Conservation (phyloP, 164 flowering plant genomes). For the Saururus chinensis region DNA sequence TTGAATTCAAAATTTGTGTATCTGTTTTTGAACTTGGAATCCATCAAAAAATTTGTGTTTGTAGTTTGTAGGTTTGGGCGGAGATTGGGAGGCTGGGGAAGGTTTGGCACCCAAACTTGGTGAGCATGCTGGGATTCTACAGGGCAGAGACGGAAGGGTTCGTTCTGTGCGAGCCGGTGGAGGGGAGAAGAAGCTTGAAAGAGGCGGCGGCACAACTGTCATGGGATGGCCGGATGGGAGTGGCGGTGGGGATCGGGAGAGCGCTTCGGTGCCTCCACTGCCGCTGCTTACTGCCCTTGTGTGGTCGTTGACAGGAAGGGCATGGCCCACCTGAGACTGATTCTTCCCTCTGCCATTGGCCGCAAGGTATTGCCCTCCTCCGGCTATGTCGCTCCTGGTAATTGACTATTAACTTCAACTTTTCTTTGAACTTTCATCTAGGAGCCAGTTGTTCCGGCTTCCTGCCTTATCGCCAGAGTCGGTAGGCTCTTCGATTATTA, state of each 20-base stretch:
- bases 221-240: conserved; percentile 38
- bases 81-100: conserved; percentile 30
- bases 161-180: conserved; percentile 36
- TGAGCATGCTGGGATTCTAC: conserved; percentile 41
- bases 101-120: conserved; percentile 39
- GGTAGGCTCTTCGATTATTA: no score
- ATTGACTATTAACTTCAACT: neutral
- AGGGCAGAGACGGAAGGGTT: conserved; percentile 31
- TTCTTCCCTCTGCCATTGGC: conserved; percentile 16
- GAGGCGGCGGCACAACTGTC: no score
- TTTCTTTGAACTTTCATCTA: no score
- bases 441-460: no score
- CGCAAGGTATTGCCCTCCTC: conserved; percentile 35
- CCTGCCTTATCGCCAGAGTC: no score
- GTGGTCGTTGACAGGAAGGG: conserved; percentile 37
- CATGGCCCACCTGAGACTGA: conserved; percentile 43
- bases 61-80: conserved; percentile 35
- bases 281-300: conserved; percentile 25
- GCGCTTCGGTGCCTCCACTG: conserved; percentile 49
- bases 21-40: no score
- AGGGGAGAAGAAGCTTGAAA: conserved; percentile 39
- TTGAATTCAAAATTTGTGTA: no score
- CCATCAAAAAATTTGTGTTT: no score
- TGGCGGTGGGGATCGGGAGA: conserved; percentile 45
- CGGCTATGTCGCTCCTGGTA: conserved; percentile 59